A percentile compares a stretch with the other conserved stretches of the same genome.
Evolutionary conservation across 2,329 filamentous ascomycete genomes (phyloP).

Genomic region (Thielaviopsis populi): DNA sequence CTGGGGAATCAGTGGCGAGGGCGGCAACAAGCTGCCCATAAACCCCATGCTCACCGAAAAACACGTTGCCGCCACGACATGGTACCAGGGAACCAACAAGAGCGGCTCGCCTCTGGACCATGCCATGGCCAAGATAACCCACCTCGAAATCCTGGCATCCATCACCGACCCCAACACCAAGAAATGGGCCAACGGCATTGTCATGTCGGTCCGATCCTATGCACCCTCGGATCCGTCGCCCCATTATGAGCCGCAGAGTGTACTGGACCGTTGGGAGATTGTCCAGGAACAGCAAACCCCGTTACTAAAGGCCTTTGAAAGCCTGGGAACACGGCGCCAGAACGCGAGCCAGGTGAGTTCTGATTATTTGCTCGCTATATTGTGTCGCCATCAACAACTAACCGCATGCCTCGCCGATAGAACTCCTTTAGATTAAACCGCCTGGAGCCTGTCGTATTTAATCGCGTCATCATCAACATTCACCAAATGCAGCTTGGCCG

Average conservation of each 20-base stretch:
- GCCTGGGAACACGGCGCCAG: conserved; percentile 50
- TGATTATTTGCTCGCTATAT: conserved; percentile 10
- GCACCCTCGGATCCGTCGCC: conserved; percentile 27
- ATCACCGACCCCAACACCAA: conserved; percentile 40
- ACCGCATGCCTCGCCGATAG: conserved; percentile 15
- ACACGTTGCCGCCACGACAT: conserved; percentile 42
- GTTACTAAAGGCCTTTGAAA: conserved; percentile 63
- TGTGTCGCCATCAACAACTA: conserved; percentile 12
- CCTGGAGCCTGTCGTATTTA: conserved; percentile 49
- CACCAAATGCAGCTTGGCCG: conserved; percentile 56
- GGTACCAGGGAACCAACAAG: conserved; percentile 34
- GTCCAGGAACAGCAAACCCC: conserved; percentile 48
- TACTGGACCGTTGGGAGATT: conserved; percentile 73
- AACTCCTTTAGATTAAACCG: conserved; percentile 38
- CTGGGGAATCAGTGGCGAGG: conserved; percentile 53
- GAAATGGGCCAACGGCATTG: conserved; percentile 27
- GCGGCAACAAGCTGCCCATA: conserved; percentile 32
- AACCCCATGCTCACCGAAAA: conserved; percentile 40
- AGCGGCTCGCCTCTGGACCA: conserved; percentile 31
- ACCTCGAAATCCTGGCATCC: conserved; percentile 57
- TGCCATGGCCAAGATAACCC: conserved; percentile 50
- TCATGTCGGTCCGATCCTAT: conserved; percentile 16
- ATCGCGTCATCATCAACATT: conserved; percentile 54
- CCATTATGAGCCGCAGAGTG: conserved; percentile 52
- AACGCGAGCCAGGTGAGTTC: conserved; percentile 4